Percentiles rank a stretch among this genome's conserved stretches.
Conservation (phyloP, 768 basidiomycete species). For the Macrolepiota albuminosa region DNA sequence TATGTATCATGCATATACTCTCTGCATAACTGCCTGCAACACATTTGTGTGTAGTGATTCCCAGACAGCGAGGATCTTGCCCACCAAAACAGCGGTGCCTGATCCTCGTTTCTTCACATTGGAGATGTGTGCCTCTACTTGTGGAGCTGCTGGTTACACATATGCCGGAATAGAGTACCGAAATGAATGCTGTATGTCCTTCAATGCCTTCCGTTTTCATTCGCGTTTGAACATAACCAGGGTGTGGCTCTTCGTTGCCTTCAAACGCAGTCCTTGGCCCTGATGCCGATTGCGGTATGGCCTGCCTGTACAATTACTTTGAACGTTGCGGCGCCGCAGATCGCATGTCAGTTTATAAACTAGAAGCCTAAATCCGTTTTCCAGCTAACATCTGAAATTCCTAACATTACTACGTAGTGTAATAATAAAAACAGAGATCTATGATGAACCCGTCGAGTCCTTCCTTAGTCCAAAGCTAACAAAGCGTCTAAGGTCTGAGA, state of each 20-base stretch:
- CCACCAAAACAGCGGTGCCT: background rate
- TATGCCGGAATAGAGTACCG: conserved; percentile 8
- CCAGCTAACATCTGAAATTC: background rate
- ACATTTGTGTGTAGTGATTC: background rate
- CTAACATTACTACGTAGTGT: background rate
- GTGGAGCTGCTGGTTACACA: conserved; percentile 2
- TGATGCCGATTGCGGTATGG: conserved; percentile 12
- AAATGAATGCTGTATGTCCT: conserved; percentile 8
- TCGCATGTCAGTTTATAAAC: conserved; percentile 12
- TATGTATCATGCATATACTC: background rate
- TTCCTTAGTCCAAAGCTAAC: conserved; percentile 86
- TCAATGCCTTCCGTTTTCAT: background rate
- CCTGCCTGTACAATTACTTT: conserved; percentile 9
- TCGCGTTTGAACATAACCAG: background rate
- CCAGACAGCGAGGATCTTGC: conserved; percentile 2
- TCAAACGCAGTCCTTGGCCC: background rate
- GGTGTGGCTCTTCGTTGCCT: conserved; percentile 11
- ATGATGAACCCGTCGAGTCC: conserved; percentile 40
- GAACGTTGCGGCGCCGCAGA: conserved; percentile 12
- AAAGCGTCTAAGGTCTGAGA: conserved; percentile 84
- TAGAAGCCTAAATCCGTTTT: background rate
- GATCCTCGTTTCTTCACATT: conserved; percentile 5
- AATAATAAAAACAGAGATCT: background rate
- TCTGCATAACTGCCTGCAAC: background rate
- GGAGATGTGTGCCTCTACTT: conserved; percentile 7